These are phyloP conservation scores for Capsicum rhomboideum DNA, from an alignment of 257 asterid species.

Conservation along the genomic window DNA sequence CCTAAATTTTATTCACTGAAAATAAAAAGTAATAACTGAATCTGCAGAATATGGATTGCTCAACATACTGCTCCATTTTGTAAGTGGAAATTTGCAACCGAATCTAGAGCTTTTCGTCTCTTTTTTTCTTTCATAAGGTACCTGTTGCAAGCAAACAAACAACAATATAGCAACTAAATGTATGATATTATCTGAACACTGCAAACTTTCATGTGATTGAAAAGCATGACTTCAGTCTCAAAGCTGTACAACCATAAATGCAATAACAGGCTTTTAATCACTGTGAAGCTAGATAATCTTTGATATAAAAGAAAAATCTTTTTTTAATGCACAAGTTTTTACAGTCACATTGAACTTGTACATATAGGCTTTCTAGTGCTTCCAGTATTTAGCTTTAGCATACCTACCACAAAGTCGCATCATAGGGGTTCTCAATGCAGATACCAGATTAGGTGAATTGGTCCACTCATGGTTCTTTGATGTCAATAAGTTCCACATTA, in stretches of 20 bases:
- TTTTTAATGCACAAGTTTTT: not conserved
- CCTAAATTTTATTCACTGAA: not conserved
- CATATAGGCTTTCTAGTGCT: not conserved
- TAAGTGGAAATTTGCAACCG: slow-evolving; percentile 94
- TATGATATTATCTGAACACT: not conserved
- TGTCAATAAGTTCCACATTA: slow-evolving; percentile 47
- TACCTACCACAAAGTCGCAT: slow-evolving; percentile 93
- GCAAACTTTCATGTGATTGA: not conserved
- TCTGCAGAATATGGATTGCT: slow-evolving; percentile 2
- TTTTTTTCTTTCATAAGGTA: slow-evolving; percentile 84
- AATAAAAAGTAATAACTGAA: not conserved
- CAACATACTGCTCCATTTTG: slow-evolving; percentile 95
- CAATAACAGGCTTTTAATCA: not conserved
- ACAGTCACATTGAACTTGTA: not conserved
- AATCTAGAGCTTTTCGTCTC: slow-evolving; percentile 88
- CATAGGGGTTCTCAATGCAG: slow-evolving; percentile 45
- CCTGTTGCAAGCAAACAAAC: slow-evolving; percentile 29
- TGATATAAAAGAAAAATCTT: not conserved
- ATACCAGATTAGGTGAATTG: slow-evolving; percentile 36
- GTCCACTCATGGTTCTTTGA: slow-evolving; percentile 57
- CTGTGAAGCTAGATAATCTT: not conserved
- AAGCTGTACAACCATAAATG: not conserved
- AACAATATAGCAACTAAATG: not conserved
- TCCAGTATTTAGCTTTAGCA: slow-evolving; percentile 1
- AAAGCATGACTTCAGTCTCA: not conserved